phyloP scores from a whole-genome alignment of 2,329 filamentous ascomycete genomes.

The Venturia asperata region DNA sequence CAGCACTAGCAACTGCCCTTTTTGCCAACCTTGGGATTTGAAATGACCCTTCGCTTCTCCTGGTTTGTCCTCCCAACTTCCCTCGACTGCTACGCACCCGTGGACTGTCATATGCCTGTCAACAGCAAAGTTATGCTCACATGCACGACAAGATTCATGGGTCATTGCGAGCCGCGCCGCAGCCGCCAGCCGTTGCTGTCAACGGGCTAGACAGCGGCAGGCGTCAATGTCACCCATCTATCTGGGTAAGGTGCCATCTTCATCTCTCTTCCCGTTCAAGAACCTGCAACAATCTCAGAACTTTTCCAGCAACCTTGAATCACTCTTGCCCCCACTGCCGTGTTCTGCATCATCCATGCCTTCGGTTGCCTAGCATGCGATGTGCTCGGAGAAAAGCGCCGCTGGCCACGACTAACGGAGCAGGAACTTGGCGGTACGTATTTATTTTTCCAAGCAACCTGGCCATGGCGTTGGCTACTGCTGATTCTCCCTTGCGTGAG shows the following conservation, averaged over 20 bases:
- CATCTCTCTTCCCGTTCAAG: neutral
- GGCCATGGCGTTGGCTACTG: neutral
- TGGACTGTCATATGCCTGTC: conserved; percentile 4
- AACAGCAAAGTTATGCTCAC: neutral
- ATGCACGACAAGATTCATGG: neutral
- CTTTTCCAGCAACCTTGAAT: neutral
- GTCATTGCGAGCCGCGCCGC: conserved; percentile 3
- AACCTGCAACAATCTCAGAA: neutral
- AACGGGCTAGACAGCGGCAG: conserved; percentile 7
- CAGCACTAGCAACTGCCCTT: neutral
- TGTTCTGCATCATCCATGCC: neutral
- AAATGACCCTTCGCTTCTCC: neutral
- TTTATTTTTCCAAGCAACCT: neutral
- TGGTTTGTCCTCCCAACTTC: neutral
- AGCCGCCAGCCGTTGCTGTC: neutral
- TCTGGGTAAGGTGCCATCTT: neutral
- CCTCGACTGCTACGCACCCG: neutral
- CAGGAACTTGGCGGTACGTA: neutral
- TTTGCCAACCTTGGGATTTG: neutral
- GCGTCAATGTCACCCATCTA: neutral
- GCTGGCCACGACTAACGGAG: neutral
- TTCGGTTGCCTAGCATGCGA: neutral
- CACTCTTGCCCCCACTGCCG: neutral
- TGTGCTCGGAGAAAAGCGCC: neutral
- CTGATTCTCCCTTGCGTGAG: neutral